Evolutionary conservation across 106 monocot species (phyloP).

Genomic region (Hemerocallis citrina): DNA sequence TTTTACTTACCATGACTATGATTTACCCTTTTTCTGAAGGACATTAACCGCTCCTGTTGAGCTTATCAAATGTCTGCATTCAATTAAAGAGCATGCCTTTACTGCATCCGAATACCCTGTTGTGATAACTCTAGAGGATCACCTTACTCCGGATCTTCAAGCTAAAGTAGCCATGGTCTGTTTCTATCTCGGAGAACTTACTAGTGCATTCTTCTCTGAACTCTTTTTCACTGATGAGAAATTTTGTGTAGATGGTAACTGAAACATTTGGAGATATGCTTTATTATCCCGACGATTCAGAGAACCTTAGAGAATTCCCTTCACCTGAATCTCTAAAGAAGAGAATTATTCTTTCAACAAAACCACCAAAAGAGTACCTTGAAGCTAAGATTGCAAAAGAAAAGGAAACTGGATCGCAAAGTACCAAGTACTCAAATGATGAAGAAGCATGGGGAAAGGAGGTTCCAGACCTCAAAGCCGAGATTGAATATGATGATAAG

Average conservation of each 20-base stretch:
- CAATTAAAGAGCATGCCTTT: slow-evolving; percentile 33
- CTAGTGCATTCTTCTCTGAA: neutral
- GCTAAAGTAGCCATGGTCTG: slow-evolving; percentile 27
- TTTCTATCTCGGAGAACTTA: neutral
- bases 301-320: slow-evolving; percentile 47
- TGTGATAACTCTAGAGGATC: slow-evolving; percentile 30
- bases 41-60: slow-evolving; percentile 27
- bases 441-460: slow-evolving; percentile 71
- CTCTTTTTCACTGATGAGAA: neutral
- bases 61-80: slow-evolving; percentile 22
- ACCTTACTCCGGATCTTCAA: slow-evolving; percentile 30
- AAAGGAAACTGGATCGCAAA: slow-evolving; percentile 24
- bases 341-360: slow-evolving; percentile 69
- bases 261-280: slow-evolving; percentile 71
- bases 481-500: slow-evolving; percentile 52
- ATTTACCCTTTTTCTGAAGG: slow-evolving; percentile 12
- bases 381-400: slow-evolving; percentile 46
- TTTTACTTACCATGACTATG: neutral
- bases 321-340: slow-evolving; percentile 72
- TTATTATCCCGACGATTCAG: slow-evolving; percentile 59
- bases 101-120: slow-evolving; percentile 16
- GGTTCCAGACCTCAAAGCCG: slow-evolving; percentile 55
- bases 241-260: slow-evolving; percentile 36
- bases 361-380: slow-evolving; percentile 87
- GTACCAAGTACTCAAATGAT: slow-evolving; percentile 20